Base-by-base conservation (phyloP, 2,329 filamentous ascomycete genomes). In the Ascochyta koolunga region DNA sequence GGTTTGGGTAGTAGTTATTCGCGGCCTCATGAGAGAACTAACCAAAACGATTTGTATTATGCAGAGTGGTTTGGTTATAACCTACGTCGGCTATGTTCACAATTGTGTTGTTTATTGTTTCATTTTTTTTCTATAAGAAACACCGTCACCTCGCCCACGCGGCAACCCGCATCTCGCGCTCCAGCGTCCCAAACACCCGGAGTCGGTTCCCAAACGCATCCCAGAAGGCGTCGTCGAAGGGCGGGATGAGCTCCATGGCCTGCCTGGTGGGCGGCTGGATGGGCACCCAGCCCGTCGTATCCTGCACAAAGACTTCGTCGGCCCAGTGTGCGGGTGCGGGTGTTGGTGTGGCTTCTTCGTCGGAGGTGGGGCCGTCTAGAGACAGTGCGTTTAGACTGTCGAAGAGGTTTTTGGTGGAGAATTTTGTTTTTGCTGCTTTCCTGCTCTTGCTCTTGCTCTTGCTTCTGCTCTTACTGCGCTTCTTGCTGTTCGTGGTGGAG, bases 141-240 rank as follows among this genome's bases (percentile, higher is more conserved):
- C n/a, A n/a, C n/a, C n/a, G n/a, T n/a, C n/a, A 24, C 22, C 18
- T 15, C 21, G 24, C 24, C 69, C 68, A 71, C 0, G 60, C 54
- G 13, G 61, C 62, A 24, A 72, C 61, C 36, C 59, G 63, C 22
- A 71, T 50, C 4, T 71, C 62, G 9, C 58, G 77, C 67, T 88
- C 84, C 40, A 78, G 64, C 0, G 84, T 86, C 2, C 84, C 85
- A 72, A 86, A 87, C 1, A 86, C 80, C 33, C 85, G 76, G 50
- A 87, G 66, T 58, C 79, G 83, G 60, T 87, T 87, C 1, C 82
- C 82, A 66, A 86, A 86, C 9, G 79, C 68, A 4, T 71, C 63
- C 85, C 85, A 88, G 64, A 87, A 86, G 15, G 76, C 70, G 1
- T 76, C 75, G 52, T 82, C 67, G 15, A 54, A 49, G 1, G 2